Evolutionary conservation across 1,284 basidiomycete genomes (phyloP).

Genomic region (Neotropicomus parvogracilis): DNA sequence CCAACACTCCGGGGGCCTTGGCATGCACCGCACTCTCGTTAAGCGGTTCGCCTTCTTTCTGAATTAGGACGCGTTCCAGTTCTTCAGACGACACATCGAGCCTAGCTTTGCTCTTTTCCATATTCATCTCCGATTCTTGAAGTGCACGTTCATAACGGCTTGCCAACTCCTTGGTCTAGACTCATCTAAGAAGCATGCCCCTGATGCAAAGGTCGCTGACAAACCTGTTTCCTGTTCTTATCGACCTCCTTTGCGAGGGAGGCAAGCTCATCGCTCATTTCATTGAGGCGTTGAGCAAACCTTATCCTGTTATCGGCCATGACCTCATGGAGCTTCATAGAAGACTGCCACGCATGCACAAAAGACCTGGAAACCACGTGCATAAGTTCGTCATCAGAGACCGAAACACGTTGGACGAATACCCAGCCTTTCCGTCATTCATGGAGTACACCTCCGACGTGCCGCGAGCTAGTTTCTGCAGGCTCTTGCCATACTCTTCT

Average conservation of each 20-base stretch:
- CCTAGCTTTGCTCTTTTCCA: slow-evolving; percentile 86
- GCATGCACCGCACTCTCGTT: slow-evolving; percentile 74
- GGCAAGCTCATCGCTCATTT: slow-evolving; percentile 94
- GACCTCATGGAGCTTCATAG: slow-evolving; percentile 84
- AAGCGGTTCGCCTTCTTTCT: slow-evolving; percentile 91
- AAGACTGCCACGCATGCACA: slow-evolving; percentile 83
- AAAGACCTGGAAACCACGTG: slow-evolving; percentile 58
- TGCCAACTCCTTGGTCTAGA: slow-evolving; percentile 85
- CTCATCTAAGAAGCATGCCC: slow-evolving; percentile 13
- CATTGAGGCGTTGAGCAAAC: slow-evolving; percentile 83
- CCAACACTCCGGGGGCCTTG: slow-evolving; percentile 48
- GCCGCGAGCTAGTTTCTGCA: slow-evolving; percentile 79
- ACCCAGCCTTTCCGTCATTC: slow-evolving; percentile 95
- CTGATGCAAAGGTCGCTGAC: slow-evolving; percentile 23
- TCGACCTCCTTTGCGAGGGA: slow-evolving; percentile 89
- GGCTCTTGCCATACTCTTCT: slow-evolving; percentile 87
- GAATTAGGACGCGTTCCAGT: slow-evolving; percentile 86
- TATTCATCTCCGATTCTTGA: slow-evolving; percentile 83
- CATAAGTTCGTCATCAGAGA: slow-evolving; percentile 9
- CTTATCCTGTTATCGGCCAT: slow-evolving; percentile 86
- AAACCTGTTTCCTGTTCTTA: slow-evolving; percentile 83
- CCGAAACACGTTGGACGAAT: slow-evolving; percentile 24
- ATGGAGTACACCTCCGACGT: slow-evolving; percentile 82
- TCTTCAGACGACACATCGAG: slow-evolving; percentile 93
- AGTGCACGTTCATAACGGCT: slow-evolving; percentile 83